Base-by-base conservation (phyloP, 768 basidiomycete species). In the Boletus rufocinnamomeus region DNA sequence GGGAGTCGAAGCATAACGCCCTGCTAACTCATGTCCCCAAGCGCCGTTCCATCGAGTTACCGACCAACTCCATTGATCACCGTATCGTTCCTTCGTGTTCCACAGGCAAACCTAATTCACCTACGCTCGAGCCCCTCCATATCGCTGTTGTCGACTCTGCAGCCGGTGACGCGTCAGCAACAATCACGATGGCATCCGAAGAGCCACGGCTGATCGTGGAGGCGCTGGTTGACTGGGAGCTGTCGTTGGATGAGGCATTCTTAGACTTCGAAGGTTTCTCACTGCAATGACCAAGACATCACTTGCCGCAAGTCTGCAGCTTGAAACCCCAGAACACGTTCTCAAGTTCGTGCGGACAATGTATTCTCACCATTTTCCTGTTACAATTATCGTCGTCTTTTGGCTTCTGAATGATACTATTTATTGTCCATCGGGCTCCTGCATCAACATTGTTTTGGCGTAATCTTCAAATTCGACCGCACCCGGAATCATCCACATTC, bases 131-230 rank as follows among this genome's bases (percentile, higher is more conserved):
- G 52, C 66, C 59, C 2, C 64, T 79, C 3, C 76, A 75, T 54
- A 73, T 76, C 35, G 59, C 63, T 27, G 64, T n/a, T 4, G n/a
- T 74, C 34, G 69, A 70, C 25, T 52, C 63, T 9, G 57, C 41
- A n/a, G 47, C 37, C 35, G 28, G 47, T 47, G 57, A 50, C 54
- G 8, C 14, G 46, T 61, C 7, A 51, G 45, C 8, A 38, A 25
- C 21, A 40, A 50, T 44, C 6, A 43, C 37, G 13, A 41, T 27
- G 19, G 10, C 47, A 17, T 34, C 47, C 21, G 52, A 63, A 19
- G 78, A 80, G 50, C 79, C 82, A 34, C 76, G 88, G n/a, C 75
- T 87, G 5, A 92, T 93, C 48, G 89, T 92, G 11, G 91, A 94
- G 69, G 91, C 84, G 2, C 78, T 93, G 32, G 86, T 94, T 2